Evolutionary conservation across 1,284 basidiomycete genomes (phyloP), one percentile per base, ranked within the genome.

Genomic region (Malassezia arunalokei): DNA sequence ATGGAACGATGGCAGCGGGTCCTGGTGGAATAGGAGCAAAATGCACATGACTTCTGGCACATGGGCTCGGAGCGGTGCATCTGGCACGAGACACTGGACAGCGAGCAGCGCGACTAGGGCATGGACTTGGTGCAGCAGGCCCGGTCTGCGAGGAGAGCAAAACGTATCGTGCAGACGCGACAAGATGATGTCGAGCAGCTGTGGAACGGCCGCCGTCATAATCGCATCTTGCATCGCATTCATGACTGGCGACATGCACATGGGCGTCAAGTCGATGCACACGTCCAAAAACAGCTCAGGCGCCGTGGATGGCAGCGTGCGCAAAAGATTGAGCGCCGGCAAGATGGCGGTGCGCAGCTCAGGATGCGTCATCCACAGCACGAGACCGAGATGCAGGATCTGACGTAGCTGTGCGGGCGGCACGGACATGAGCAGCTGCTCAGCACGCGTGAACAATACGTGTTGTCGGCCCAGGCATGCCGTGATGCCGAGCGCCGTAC

Each of bases 201-300:
- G 28, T 2, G 42, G 41, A 6, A 32, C 5, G 6, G 41, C 31
- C 12, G 40, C 42, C 15, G 42, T 40, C 14, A 38, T 28, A n/a
- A 43, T 31, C n/a, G 49, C 43, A 30, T 43, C 49, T 27, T 44
- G 49, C 11, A 44, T 38, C 37, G 49, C 24, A 43, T 50, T 20
- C 28, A 43, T 27, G 8, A 43, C 20, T 4, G 8, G 14, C 8
- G 49, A 35, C 15, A 3, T 28, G 12, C 8, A 14, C 27, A n/a
- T 39, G 2, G 49, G 42, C 42, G 42, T 39, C 6, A 38, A n/a
- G 14, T 38, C 49, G 2, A 50, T 1, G 40, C 49, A 50, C 30
- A 40, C 49, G 9, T 44, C 28, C 27, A 43, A n/a, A 15, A 50
- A 44, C 28, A 20, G 27, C 3, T 44, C n/a, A 8, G 8, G 5